phyloP scores from a whole-genome alignment of 768 basidiomycete species.

The Lentinula aciculospora region DNA sequence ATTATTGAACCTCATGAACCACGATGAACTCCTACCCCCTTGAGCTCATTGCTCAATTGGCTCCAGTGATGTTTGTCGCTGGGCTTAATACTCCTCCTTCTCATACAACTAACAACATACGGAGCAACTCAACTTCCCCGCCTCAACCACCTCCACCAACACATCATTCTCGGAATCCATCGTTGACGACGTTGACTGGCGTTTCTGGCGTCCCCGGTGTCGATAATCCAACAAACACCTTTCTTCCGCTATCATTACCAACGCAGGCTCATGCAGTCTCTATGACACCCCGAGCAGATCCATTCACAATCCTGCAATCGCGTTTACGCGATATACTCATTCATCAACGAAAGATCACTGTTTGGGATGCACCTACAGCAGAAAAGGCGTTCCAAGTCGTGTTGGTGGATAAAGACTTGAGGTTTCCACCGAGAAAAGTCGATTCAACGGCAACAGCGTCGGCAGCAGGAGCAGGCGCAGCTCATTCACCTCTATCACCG shows the following conservation, averaged over 20 bases:
- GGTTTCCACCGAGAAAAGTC: constrained; percentile 82
- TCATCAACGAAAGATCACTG: constrained; percentile 52
- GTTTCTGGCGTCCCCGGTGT: not conserved
- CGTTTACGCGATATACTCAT: constrained; percentile 69
- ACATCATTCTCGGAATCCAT: constrained; percentile 16
- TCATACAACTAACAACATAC: not conserved
- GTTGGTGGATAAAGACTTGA: constrained; percentile 77
- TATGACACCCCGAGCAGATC: constrained; percentile 39
- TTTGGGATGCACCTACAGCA: constrained; percentile 53
- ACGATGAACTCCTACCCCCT: constrained; percentile 89
- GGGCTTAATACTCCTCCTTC: constrained; percentile 50
- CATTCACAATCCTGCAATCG: constrained; percentile 51
- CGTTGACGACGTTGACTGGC: not conserved
- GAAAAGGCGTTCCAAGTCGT: constrained; percentile 78
- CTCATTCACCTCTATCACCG: constrained; percentile 91
- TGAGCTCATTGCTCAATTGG: constrained; percentile 84
- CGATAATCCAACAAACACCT: not conserved
- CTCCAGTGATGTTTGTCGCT: constrained; percentile 93
- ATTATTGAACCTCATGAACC: too few relatives aligned
- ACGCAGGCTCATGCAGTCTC: constrained; percentile 16
- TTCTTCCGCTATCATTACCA: not conserved
- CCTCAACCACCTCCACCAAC: constrained; percentile 16
- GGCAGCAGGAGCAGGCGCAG: too few relatives aligned
- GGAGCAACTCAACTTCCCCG: not conserved
- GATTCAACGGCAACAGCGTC: too few relatives aligned